These are phyloP conservation scores for Trichophyton mentagrophytes DNA, from an alignment of 2,329 filamentous ascomycete species.

Conservation along the genomic window DNA sequence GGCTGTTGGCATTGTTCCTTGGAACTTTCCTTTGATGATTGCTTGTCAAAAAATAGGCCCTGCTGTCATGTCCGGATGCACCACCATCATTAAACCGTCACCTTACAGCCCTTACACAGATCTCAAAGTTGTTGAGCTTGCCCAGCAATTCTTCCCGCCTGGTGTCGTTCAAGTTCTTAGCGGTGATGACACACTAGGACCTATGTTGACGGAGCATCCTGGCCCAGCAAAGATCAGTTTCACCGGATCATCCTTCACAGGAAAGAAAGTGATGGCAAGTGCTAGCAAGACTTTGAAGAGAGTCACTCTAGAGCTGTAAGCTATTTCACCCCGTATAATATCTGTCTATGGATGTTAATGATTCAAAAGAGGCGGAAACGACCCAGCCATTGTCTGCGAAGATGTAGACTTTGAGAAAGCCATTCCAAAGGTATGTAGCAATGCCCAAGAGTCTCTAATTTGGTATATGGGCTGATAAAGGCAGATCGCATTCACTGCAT, in stretches of 20 bases:
- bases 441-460: neutral
- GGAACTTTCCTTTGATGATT: conserved; percentile 41
- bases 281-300: conserved; percentile 42
- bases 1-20: conserved; percentile 45
- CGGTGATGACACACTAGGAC: conserved; percentile 43
- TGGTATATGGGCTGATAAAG: neutral
- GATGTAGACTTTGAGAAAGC: conserved; percentile 40
- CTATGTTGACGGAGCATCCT: conserved; percentile 41
- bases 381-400: conserved; percentile 41
- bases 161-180: conserved; percentile 46
- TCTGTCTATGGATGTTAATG: neutral
- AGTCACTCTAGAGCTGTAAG: conserved; percentile 37
- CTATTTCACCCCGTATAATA: neutral
- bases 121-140: conserved; percentile 42
- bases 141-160: conserved; percentile 38
- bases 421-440: conserved; percentile 25
- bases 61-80: conserved; percentile 41
- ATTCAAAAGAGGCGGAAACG: conserved; percentile 38
- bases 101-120: conserved; percentile 43
- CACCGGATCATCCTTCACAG: conserved; percentile 43
- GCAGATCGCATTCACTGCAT: conserved; percentile 36
- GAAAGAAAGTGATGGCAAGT: conserved; percentile 39
- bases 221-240: conserved; percentile 47
- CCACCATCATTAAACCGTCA: conserved; percentile 44
- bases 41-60: conserved; percentile 40